Conservation (phyloP, 257 asterid genomes). For the Solanum chilense region DNA sequence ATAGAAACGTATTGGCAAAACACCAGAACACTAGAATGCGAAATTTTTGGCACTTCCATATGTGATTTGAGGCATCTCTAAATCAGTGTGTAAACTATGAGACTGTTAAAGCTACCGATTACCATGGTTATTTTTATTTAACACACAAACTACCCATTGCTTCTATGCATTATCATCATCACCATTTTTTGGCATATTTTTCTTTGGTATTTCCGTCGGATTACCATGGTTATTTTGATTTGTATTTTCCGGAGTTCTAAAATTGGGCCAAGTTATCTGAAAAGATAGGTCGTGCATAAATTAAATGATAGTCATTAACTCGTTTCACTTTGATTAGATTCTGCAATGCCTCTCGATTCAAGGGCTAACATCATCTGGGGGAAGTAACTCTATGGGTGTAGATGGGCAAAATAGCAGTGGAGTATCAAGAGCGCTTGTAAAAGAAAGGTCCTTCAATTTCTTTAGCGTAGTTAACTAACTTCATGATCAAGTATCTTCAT, state of each 20-base stretch:
- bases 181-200: not conserved
- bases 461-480: not conserved
- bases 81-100: not conserved
- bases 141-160: not conserved
- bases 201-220: no score
- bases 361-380: constrained; percentile 87
- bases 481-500: not conserved
- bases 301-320: not conserved
- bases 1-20: no score
- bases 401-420: constrained; percentile 97
- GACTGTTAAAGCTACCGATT: not conserved
- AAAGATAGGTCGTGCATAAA: not conserved
- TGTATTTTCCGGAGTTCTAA: not conserved
- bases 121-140: not conserved
- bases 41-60: not conserved
- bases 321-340: constrained; percentile 32
- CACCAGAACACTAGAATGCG: not conserved
- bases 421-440: constrained; percentile 76
- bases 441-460: constrained; percentile 57
- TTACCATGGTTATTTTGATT: not conserved
- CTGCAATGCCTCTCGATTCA: constrained; percentile 75
- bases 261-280: not conserved
- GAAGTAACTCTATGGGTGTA: constrained; percentile 51
- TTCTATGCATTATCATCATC: not conserved
- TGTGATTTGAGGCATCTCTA: not conserved